Conservation (phyloP, 495 filamentous ascomycete species). For the Haplographium delicatum region DNA sequence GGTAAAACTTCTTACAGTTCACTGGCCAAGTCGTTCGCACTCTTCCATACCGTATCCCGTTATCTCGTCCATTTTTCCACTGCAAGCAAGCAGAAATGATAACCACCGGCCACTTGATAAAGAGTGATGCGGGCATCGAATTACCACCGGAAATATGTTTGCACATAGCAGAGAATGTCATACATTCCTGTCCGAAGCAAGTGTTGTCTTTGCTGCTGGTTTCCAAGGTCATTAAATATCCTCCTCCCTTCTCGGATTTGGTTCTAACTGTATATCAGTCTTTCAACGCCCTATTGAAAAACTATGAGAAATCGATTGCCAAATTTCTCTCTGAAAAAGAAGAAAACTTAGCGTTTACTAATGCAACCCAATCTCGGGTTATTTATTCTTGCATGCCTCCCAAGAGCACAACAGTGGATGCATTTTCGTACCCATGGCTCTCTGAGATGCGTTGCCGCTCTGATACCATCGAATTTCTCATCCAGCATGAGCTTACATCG, state of each 20-base stretch:
- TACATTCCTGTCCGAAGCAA: slow-evolving; percentile 6
- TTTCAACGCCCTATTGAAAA: slow-evolving; percentile 12
- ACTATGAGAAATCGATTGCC: slow-evolving; percentile 18
- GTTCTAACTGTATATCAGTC: slow-evolving; percentile 6
- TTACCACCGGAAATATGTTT: slow-evolving; percentile 17
- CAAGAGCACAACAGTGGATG: neutral
- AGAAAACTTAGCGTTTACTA: neutral
- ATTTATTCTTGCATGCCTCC: neutral
- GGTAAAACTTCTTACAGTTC: no score
- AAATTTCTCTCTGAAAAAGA: neutral
- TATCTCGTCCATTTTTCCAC: no score
- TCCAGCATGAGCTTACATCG: slow-evolving; percentile 11
- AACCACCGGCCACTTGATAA: no score
- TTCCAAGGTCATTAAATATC: slow-evolving; percentile 20
- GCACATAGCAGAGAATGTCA: slow-evolving; percentile 9
- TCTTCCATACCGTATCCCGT: no score
- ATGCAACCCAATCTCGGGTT: neutral
- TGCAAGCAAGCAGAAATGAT: no score
- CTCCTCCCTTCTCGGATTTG: neutral
- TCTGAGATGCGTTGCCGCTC: slow-evolving; percentile 8
- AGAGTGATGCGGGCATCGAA: slow-evolving; percentile 6
- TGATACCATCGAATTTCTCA: slow-evolving; percentile 11
- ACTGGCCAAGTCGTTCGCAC: no score
- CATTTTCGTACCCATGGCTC: slow-evolving; percentile 17
- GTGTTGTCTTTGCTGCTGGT: slow-evolving; percentile 1